Percentiles rank a stretch among this genome's conserved stretches.
Conservation (phyloP, 2,329 filamentous ascomycete genomes). For the Pestalotiopsis sp. region DNA sequence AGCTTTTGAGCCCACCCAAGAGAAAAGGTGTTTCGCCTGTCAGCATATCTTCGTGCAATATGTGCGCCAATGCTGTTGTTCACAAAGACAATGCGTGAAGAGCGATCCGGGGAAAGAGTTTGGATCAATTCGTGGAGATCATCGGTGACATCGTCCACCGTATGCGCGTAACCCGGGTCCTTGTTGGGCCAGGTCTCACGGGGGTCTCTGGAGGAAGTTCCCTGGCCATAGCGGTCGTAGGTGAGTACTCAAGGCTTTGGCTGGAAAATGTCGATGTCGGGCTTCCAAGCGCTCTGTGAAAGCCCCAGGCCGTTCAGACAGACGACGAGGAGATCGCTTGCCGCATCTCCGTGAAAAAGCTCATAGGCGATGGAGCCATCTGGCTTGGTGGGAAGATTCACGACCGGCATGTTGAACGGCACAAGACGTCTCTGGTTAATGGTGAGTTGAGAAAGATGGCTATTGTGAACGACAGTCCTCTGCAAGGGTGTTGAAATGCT, state of each 20-base stretch:
- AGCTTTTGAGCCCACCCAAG: neutral
- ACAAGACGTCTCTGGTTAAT: too few species aligned
- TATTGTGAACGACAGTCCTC: too few species aligned
- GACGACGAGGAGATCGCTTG: neutral
- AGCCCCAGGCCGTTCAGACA: neutral
- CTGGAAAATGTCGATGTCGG: neutral
- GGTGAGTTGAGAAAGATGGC: too few species aligned
- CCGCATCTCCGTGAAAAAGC: too few species aligned
- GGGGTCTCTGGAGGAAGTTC: too few species aligned
- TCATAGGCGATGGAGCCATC: too few species aligned
- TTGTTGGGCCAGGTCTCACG: slow-evolving; percentile 25
- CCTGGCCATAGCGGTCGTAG: slow-evolving; percentile 24
- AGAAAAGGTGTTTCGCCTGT: slow-evolving; percentile 17
- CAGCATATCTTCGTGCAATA: slow-evolving; percentile 30
- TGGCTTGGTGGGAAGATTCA: too few species aligned
- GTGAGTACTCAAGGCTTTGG: slow-evolving; percentile 30
- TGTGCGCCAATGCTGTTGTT: slow-evolving; percentile 32
- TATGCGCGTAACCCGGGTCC: slow-evolving; percentile 25
- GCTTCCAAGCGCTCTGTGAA: neutral
- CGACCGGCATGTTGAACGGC: too few species aligned
- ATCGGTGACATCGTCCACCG: slow-evolving; percentile 25
- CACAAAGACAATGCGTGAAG: slow-evolving; percentile 25
- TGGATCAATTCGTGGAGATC: slow-evolving; percentile 30
- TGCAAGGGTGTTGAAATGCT: too few species aligned
- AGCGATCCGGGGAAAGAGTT: slow-evolving; percentile 17